These are phyloP conservation scores for Nitzschia inconspicua DNA, from an alignment of 108 stramenopile species.

Conservation along the genomic window DNA sequence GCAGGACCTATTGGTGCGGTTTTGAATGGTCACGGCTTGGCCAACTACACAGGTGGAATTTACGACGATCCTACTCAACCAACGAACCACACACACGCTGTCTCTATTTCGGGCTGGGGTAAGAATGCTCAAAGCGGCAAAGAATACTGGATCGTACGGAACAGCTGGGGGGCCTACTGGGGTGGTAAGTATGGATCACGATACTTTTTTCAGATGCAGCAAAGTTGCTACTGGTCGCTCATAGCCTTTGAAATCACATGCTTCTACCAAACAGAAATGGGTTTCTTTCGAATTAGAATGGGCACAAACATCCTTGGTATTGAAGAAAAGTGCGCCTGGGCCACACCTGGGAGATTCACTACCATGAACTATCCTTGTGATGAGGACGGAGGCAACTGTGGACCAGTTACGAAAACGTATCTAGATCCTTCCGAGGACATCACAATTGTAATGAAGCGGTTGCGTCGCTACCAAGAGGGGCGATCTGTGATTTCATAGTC, in stretches of 20 bases:
- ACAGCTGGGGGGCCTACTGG: conserved; percentile 58
- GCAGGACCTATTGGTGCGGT: conserved; percentile 91
- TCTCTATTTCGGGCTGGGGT: conserved; percentile 89
- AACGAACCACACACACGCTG: conserved; percentile 41
- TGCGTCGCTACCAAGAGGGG: no score
- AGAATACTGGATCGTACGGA: conserved; percentile 89
- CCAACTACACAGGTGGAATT: conserved; percentile 41
- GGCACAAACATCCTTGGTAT: conserved; percentile 76
- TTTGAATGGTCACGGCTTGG: conserved; percentile 66
- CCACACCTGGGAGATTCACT: conserved; percentile 69
- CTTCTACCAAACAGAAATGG: no score
- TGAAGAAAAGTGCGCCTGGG: conserved; percentile 74
- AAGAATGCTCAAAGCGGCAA: conserved; percentile 11
- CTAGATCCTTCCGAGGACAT: conserved; percentile 51
- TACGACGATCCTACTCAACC: neutral
- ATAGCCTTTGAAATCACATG: no score
- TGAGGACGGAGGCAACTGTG: conserved; percentile 66
- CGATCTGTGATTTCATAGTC: no score
- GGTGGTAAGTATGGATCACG: no score
- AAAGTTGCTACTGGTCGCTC: conserved; percentile 11
- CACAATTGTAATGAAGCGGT: no score
- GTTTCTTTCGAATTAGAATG: conserved; percentile 53
- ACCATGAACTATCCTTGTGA: conserved; percentile 65
- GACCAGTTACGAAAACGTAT: conserved; percentile 14
- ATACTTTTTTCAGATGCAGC: no score